phyloP scores from a whole-genome alignment of 352 stramenopile genomes.

The Phytophthora podocarpi region DNA sequence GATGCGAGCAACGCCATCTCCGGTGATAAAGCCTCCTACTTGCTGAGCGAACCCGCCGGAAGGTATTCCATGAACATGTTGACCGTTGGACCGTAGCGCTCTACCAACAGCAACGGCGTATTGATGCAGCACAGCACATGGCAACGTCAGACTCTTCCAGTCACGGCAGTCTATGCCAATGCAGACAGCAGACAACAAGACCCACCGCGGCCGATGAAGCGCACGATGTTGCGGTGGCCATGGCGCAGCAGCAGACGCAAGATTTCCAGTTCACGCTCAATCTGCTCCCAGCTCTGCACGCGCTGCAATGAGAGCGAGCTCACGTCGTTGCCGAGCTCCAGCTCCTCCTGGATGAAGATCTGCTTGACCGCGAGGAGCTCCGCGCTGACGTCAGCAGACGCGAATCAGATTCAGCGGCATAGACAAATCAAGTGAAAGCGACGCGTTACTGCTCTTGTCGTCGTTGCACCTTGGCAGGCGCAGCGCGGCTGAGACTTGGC shows the following conservation, averaged over 20 bases:
- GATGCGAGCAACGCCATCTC: too few relatives aligned
- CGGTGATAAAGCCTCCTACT: slow-evolving; percentile 34
- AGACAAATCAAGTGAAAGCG: slow-evolving; percentile 2
- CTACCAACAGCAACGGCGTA: slow-evolving; percentile 25
- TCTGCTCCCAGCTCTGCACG: slow-evolving; percentile 54
- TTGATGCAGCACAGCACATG: not conserved
- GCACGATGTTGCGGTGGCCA: slow-evolving; percentile 63
- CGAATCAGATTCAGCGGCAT: slow-evolving; percentile 2
- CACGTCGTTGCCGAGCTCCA: slow-evolving; percentile 69
- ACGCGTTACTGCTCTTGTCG: too few relatives aligned
- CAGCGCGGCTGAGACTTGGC: slow-evolving; percentile 73
- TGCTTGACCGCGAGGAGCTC: slow-evolving; percentile 91
- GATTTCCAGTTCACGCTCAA: slow-evolving; percentile 63
- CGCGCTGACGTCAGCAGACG: slow-evolving; percentile 46
- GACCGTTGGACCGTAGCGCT: slow-evolving; percentile 55
- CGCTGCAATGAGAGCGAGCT: slow-evolving; percentile 65
- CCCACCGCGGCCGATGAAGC: slow-evolving; percentile 60
- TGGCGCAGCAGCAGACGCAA: slow-evolving; percentile 40
- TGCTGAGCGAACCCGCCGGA: slow-evolving; percentile 76
- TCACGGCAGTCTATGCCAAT: too few relatives aligned
- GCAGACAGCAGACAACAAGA: not conserved
- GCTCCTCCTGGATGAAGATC: slow-evolving; percentile 81
- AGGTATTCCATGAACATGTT: slow-evolving; percentile 91
- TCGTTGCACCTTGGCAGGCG: slow-evolving; percentile 54
- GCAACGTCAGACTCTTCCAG: not conserved